Percentiles rank a stretch among this genome's conserved stretches.
Conservation (phyloP, 148 eudicot species). For the Rhododendron williamsianum region DNA sequence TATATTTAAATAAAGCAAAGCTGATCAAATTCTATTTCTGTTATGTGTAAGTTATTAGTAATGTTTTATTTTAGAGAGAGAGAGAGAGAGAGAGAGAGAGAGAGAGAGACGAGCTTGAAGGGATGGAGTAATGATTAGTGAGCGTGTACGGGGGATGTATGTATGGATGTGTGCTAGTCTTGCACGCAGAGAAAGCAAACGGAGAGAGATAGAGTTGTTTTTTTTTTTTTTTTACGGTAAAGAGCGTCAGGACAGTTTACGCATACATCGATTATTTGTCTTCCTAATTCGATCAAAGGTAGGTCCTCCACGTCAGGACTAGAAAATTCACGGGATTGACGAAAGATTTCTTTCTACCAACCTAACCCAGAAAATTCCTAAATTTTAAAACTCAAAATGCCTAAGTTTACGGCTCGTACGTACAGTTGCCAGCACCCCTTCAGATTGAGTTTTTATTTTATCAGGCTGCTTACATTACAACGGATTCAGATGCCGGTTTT, state of each 20-base stretch:
- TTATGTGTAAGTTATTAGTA: background rate
- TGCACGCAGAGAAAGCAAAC: conserved; percentile 17
- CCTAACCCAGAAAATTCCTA: too few species aligned
- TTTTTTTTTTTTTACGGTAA: background rate
- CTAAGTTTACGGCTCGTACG: background rate
- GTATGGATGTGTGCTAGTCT: conserved; percentile 10
- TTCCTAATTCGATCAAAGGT: background rate
- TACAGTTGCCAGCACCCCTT: background rate
- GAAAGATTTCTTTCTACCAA: rapidly evolving
- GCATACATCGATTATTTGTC: background rate
- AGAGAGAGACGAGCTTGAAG: background rate
- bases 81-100: background rate
- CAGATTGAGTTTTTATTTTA: background rate
- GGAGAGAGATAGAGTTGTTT: background rate
- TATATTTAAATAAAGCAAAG: background rate
- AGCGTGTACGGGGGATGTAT: conserved; percentile 4
- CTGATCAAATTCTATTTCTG: background rate
- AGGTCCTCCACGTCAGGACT: rapidly evolving
- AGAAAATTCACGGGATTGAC: too few species aligned
- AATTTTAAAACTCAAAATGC: too few species aligned
- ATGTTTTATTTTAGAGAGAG: background rate
- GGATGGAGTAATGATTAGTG: conserved; percentile 16
- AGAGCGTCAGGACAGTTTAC: background rate
- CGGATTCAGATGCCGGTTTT: background rate
- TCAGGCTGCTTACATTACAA: background rate